Conservation (phyloP, 1,139 yeast genomes). For the Kodamaea sp. region DNA sequence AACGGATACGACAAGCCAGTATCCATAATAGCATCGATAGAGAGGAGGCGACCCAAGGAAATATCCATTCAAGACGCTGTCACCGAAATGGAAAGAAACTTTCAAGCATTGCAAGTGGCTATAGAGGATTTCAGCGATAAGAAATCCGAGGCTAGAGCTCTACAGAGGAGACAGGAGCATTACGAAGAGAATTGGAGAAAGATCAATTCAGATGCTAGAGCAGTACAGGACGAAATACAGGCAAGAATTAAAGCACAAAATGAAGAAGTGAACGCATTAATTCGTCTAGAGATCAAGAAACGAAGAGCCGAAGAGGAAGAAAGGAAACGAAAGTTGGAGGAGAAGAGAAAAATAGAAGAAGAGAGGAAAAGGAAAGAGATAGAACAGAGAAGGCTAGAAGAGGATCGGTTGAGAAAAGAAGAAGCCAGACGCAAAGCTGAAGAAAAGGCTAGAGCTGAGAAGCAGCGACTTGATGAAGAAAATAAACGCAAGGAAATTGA, state of each 20-base stretch:
- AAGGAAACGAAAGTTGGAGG: constrained; percentile 1
- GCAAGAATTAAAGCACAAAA: constrained; percentile 5
- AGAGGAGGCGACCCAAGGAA: neutral
- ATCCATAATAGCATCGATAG: neutral
- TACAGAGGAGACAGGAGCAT: too few species aligned
- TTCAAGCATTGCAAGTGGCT: constrained; percentile 4
- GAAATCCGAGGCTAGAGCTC: too few species aligned
- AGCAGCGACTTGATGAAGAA: constrained; percentile 13
- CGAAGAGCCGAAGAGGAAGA: constrained; percentile 4
- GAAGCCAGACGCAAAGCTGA: constrained; percentile 12
- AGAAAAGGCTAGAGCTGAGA: constrained; percentile 3
- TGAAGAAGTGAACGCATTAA: constrained; percentile 9
- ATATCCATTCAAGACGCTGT: neutral
- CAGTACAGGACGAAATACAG: too few species aligned
- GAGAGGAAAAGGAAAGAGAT: constrained; percentile 8
- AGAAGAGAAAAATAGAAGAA: constrained; percentile 3
- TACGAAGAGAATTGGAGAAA: too few species aligned
- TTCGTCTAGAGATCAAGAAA: constrained; percentile 9
- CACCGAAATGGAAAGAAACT: constrained; percentile 2
- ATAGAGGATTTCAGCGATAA: too few species aligned
- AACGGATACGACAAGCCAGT: neutral
- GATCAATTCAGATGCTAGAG: too few species aligned
- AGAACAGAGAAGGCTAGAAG: constrained; percentile 11
- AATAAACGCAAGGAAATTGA: constrained; percentile 12
- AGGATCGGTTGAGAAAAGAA: constrained; percentile 9